Evolutionary conservation across 108 stramenopile genomes (phyloP), one percentile per base, ranked within the genome.

Genomic region (Pseudonitzschia delicatissima): DNA sequence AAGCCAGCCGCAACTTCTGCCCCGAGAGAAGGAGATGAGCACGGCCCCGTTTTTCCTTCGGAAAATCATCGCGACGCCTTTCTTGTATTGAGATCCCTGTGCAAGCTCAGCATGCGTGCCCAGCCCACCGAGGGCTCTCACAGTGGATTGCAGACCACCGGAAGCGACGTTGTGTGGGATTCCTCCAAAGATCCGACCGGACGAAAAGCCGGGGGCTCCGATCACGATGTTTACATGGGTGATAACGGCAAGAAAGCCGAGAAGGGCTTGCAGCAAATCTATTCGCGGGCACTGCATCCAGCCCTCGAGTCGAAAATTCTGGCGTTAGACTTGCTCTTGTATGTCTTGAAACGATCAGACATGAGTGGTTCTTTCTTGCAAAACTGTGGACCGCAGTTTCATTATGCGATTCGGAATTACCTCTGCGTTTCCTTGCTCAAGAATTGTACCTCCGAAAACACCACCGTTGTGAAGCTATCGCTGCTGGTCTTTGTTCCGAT

Each of bases 11-110:
- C 13, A 9, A 8, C 37, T 11, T 6, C 6, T 39, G 37, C 8
- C 37, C 37, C 37, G 37, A 39, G 37, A 6, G 8, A 39, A 8
- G 6, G 37, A 6, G 37, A 39, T 8, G 11, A 39, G 11, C 8
- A 6, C 8, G 37, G 37, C 37, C 58, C 58, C 21, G 51, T 70
- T 6, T 98, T 97, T 66, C 79, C 88, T 0, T 87, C 94, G 0
- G 79, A 92, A 47, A 80, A 93, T 78, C 97, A 99, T 71, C 73
- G 85, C 47, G 97, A 99, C 81, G 97, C 97, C 42, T 97, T 95
- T 77, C 71, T 98, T 58, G 86, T 98, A 21, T 82, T 99, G 45
- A 77, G 98, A 13, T 91, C 94, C 35, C 68, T 99, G 45, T 99
- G 98, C 85, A 95, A 95, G 73, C 72, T 97, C 31, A 91, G 88